phyloP scores from a whole-genome alignment of 2,329 filamentous ascomycete genomes.

The Aspergillus sp. region DNA sequence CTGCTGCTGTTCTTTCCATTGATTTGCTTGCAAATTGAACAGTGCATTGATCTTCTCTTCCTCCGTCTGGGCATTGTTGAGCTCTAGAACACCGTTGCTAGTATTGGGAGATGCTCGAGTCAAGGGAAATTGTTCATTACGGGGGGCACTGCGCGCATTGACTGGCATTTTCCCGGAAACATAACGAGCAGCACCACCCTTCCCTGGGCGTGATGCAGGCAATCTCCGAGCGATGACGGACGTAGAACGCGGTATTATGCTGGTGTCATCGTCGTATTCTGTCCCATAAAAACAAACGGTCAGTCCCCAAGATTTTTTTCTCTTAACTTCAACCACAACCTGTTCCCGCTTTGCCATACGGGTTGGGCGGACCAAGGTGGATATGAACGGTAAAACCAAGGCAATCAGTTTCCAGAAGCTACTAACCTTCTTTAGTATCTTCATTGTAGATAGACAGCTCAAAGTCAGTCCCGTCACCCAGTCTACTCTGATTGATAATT shows the following conservation, averaged over 20 bases:
- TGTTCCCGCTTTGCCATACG: neutral
- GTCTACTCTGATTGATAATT: slow-evolving; percentile 90
- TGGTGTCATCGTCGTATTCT: slow-evolving; percentile 98
- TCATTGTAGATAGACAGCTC: slow-evolving; percentile 93
- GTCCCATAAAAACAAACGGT: slow-evolving; percentile 35
- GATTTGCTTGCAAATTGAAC: slow-evolving; percentile 83
- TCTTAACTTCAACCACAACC: neutral
- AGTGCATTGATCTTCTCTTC: slow-evolving; percentile 93
- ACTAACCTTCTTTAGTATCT: slow-evolving; percentile 83
- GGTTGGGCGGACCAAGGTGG: neutral
- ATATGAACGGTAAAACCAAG: neutral
- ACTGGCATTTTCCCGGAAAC: slow-evolving; percentile 94
- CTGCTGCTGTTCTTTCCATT: slow-evolving; percentile 92
- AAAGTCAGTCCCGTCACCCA: slow-evolving; percentile 95
- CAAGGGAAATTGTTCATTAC: slow-evolving; percentile 59
- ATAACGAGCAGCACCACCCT: slow-evolving; percentile 89
- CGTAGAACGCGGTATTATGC: slow-evolving; percentile 93
- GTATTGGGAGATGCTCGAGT: slow-evolving; percentile 37
- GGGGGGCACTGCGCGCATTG: slow-evolving; percentile 77
- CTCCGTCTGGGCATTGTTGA: slow-evolving; percentile 82
- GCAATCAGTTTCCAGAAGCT: neutral
- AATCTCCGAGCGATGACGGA: slow-evolving; percentile 87
- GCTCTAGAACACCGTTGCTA: slow-evolving; percentile 61
- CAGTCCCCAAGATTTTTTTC: neutral
- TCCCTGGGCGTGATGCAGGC: slow-evolving; percentile 80